Evolutionary conservation across 352 stramenopile genomes (phyloP), one percentile per base, ranked within the genome.

Genomic region (Phytophthora vignae): DNA sequence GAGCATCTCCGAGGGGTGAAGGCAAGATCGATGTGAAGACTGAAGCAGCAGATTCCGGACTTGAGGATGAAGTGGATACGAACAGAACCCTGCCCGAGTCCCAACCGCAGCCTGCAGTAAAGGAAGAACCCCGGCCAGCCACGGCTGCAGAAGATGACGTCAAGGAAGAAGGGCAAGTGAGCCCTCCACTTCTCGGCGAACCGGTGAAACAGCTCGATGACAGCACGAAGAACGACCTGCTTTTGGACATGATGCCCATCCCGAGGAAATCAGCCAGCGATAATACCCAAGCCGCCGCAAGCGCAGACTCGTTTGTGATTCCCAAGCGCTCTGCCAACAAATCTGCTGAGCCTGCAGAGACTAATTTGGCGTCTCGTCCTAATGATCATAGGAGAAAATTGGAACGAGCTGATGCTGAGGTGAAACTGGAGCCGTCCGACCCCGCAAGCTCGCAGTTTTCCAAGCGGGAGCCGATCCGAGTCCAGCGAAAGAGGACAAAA

Each of bases 401-500:
- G 7, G 38, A 46, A n/a, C 38, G 38, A 46, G 38, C 8, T 17
- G 38, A 19, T 14, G 38, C 12, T 9, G 38, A 46, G 38, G 14
- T 46, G 14, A 46, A 46, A 46, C 38, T 8, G 17, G 38, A n/a
- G 17, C 17, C 14, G 17, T n/a, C 38, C 38, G 14, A 7, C 2
- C 38, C 17, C 14, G 12, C 14, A n/a, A 46, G 38, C 12, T 14
- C 55, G 12, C 55, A 50, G 19, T 38, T 66, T 48, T 65, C 61
- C 15, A 66, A 38, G 36, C 67, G 55, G 25, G 67, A 74, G 3
- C 61, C 62, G 9, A 55, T 67, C 44, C 44, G 33, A 50, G 12
- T n/a, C 11, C 59, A 63, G 8, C 29, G 36, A 14, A 62, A 66
- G 25, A 70, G 78, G 11, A 74, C 46, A 8, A 90, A 90, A 65